Conservation (phyloP, 345 rosid genomes). For the Hypericum perforatum region DNA sequence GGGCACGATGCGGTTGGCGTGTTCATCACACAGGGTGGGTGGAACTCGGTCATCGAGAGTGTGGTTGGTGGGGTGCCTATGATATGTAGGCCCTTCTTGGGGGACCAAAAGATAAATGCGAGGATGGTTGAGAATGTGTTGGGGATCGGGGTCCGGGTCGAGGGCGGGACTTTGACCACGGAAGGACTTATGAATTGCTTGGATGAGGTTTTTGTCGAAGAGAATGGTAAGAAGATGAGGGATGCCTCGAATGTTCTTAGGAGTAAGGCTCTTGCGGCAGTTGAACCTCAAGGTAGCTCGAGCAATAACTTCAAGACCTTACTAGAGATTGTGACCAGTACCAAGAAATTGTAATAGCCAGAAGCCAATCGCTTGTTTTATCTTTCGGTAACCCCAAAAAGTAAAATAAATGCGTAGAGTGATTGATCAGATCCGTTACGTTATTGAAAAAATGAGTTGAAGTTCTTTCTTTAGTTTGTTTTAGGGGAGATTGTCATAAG, state of each 20-base stretch:
- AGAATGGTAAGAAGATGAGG: conserved; percentile 36
- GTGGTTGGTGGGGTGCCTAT: conserved; percentile 63
- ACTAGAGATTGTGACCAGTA: conserved; percentile 10
- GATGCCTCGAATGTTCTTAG: conserved; percentile 11
- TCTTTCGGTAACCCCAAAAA: too few relatives aligned
- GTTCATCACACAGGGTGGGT: conserved; percentile 51
- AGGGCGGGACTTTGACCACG: conserved; percentile 32
- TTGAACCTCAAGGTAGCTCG: conserved; percentile 28
- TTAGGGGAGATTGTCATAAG: too few relatives aligned
- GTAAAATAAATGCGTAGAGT: too few relatives aligned
- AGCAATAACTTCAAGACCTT: conserved; percentile 23
- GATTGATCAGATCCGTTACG: too few relatives aligned
- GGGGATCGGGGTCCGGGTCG: conserved; percentile 43
- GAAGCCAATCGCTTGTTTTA: too few relatives aligned
- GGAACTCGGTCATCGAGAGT: conserved; percentile 66
- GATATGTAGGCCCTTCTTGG: conserved; percentile 59
- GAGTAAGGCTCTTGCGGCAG: conserved; percentile 28
- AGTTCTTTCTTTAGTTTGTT: too few relatives aligned
- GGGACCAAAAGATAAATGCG: conserved; percentile 50
- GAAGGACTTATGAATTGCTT: conserved; percentile 19
- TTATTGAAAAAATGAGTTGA: too few relatives aligned
- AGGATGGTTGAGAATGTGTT: conserved; percentile 41
- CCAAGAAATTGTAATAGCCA: too few relatives aligned
- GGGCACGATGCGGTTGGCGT: conserved; percentile 41
- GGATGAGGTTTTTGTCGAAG: conserved; percentile 13